Base-by-base conservation (phyloP, 805 yeast genomes). In the Nakazawaea ambrosiae region DNA sequence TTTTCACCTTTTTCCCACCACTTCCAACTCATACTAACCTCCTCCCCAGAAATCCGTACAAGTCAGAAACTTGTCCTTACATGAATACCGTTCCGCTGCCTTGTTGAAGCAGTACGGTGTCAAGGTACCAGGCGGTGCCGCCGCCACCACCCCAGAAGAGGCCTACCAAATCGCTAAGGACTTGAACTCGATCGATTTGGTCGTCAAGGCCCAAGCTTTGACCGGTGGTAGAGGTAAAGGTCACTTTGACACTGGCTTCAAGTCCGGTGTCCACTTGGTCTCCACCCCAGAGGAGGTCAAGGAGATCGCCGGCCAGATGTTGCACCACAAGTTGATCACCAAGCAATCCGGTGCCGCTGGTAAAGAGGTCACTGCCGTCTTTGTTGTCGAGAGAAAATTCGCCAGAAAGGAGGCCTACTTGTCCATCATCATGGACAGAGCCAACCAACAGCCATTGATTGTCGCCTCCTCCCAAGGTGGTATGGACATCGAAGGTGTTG, bases 151-250 rank as follows among this genome's bases (percentile, higher is more conserved):
- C 35, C 80, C 96, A 34, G 82, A 83, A 54, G 95, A 82, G 47
- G 97, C 97, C 30, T 84, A 61, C 60, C 71, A 80, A 42, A 78
- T 81, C 37, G 97, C 97, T 50, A 74, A 80, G 65, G 65, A 69
- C 41, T 73, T 92, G 56, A 73, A 74, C 50, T 73, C 84, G 48
- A 78, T 80, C 55, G 94, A 84, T 53, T 70, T 92, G 64, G 99
- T 92, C 46, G 74, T 92, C 63, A 92, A 92, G 72, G 98, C 98
- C 45, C 99, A 92, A 70, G 97, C 96, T 34, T 75, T 92, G 56
- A 89, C 99, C 42, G 99, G 99, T 68, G 99, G 99, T 58, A 81
- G 99, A 68, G 99, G 99, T 67, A 92, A 92, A 66, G 99, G 99
- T 47, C 89, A 86, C 65, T 89, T 92, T 49, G 96, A 89, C 67